A percentile compares a stretch with the other conserved stretches of the same genome.
Evolutionary conservation across 768 basidiomycete genomes (phyloP).

Genomic region (Suillus weaverae): DNA sequence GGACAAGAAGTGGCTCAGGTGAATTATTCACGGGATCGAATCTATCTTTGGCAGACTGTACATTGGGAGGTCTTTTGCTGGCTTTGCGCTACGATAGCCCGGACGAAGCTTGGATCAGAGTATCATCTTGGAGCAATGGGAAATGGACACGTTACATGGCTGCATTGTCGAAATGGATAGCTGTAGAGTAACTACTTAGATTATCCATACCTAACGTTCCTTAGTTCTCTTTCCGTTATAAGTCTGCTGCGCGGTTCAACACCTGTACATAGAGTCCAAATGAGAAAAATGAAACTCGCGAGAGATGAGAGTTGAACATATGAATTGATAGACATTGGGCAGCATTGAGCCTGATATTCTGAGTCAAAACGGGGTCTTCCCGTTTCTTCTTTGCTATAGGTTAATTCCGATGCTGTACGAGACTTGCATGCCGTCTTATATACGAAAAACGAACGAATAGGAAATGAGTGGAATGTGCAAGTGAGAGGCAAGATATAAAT

Average conservation of each 20-base stretch:
- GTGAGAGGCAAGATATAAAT: not conserved
- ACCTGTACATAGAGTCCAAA: not conserved
- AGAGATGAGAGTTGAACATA: not conserved
- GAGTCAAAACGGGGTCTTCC: not conserved
- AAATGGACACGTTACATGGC: slow-evolving; percentile 27
- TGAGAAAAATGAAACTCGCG: not conserved
- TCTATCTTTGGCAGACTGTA: slow-evolving; percentile 29
- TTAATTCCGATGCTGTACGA: not conserved
- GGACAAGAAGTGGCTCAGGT: slow-evolving; percentile 9
- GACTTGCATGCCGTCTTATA: not conserved
- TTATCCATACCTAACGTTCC: no score
- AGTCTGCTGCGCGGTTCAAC: not conserved
- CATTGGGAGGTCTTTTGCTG: slow-evolving; percentile 25
- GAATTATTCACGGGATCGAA: slow-evolving; percentile 23
- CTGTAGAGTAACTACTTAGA: not conserved
- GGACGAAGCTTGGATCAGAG: slow-evolving; percentile 26
- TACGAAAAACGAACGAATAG: not conserved
- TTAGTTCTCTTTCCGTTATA: not conserved
- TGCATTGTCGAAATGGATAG: slow-evolving; percentile 22
- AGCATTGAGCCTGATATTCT: not conserved
- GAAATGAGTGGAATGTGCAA: not conserved
- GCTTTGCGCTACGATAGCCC: slow-evolving; percentile 26
- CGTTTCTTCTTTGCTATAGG: not conserved
- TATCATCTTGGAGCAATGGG: slow-evolving; percentile 29
- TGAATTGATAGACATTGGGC: not conserved